Evolutionary conservation across 306 rosid species (phyloP).

Genomic region (Macrotyloma uniflorum): DNA sequence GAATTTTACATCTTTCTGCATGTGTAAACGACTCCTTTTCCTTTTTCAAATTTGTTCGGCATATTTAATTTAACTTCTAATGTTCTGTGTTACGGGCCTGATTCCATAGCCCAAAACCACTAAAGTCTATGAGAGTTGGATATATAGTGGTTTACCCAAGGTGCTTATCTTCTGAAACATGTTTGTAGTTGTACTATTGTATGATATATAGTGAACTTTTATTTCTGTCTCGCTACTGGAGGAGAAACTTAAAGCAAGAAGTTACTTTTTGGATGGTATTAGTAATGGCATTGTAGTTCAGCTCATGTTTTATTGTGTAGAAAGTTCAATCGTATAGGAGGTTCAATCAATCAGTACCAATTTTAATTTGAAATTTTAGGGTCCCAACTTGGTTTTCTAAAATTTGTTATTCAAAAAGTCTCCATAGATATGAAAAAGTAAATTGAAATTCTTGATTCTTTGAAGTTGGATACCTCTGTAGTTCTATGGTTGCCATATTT

Average conservation of each 20-base stretch:
- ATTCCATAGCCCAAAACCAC: too few relatives aligned
- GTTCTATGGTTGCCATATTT: conserved; percentile 9
- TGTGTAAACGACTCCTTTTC: background rate
- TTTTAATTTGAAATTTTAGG: conserved; percentile 17
- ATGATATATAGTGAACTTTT: background rate
- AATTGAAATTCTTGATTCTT: conserved; percentile 20
- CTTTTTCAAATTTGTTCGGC: background rate
- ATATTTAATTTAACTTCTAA: background rate
- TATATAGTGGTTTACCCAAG: too few relatives aligned
- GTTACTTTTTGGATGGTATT: background rate
- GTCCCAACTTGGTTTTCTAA: background rate
- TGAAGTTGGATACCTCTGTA: background rate
- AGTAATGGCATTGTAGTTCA: background rate
- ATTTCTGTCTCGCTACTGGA: too few relatives aligned
- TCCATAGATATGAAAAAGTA: background rate
- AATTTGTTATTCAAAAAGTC: background rate
- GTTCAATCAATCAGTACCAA: background rate
- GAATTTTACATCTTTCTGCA: background rate
- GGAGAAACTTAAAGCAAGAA: background rate
- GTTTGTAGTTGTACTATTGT: background rate
- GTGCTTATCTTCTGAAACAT: background rate
- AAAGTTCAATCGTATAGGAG: background rate
- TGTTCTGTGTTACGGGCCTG: too few relatives aligned
- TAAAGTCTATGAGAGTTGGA: too few relatives aligned
- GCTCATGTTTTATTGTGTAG: background rate